phyloP scores from a whole-genome alignment of 1,284 basidiomycete genomes.

The Trichosporon coremiiforme region DNA sequence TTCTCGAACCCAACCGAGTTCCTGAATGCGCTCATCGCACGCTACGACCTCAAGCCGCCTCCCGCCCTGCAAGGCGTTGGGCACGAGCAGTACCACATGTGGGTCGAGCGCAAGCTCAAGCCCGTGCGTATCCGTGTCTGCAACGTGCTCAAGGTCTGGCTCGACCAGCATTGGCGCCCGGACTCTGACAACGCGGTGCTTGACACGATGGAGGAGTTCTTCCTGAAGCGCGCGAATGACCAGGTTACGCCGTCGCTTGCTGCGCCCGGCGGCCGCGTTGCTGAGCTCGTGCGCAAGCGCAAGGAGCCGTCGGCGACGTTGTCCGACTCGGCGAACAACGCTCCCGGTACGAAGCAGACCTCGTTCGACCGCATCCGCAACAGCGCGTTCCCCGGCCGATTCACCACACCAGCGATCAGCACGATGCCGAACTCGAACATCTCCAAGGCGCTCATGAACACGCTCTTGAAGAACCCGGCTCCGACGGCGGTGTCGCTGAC shows the following conservation, averaged over 20 bases:
- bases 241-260: constrained; percentile 45
- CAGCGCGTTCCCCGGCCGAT: constrained; percentile 18
- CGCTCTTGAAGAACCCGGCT: constrained; percentile 55
- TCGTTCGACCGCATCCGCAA: constrained; percentile 33
- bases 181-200: constrained; percentile 61
- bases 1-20: constrained; percentile 80
- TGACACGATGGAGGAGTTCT: constrained; percentile 55
- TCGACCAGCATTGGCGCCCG: constrained; percentile 84
- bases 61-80: constrained; percentile 37
- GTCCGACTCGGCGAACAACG: constrained; percentile 19
- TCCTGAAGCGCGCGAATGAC: constrained; percentile 36
- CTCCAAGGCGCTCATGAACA: constrained; percentile 72
- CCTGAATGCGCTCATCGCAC: constrained; percentile 71
- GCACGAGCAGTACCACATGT: constrained; percentile 66
- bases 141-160: constrained; percentile 90
- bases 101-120: constrained; percentile 82
- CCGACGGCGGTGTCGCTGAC: constrained; percentile 69
- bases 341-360: constrained; percentile 26
- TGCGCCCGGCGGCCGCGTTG: constrained; percentile 44
- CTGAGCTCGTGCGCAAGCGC: constrained; percentile 42
- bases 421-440: constrained; percentile 67
- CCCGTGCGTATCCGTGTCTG: constrained; percentile 86
- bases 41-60: constrained; percentile 72
- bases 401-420: constrained; percentile 20
- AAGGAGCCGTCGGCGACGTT: constrained; percentile 29